Evolutionary conservation across 495 filamentous ascomycete species (phyloP).

Genomic region (Jackrogersella multiformis): DNA sequence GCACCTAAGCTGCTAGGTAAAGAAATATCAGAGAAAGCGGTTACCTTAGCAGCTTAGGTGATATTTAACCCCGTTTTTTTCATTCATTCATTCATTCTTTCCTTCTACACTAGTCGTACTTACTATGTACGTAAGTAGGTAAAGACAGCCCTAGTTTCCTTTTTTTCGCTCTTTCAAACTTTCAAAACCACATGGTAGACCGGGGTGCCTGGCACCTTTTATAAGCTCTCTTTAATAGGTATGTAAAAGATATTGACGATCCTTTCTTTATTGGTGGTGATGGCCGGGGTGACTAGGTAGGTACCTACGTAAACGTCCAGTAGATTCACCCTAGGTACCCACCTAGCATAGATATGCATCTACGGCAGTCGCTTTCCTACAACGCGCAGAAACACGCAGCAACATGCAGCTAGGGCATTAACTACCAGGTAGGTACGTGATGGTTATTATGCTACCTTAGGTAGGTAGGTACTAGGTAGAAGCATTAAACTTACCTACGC

Average conservation of each 20-base stretch:
- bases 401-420: slow-evolving; percentile 5
- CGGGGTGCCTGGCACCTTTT: slow-evolving; percentile 3
- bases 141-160: too few species aligned
- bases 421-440: neutral
- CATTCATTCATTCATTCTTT: neutral
- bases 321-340: neutral
- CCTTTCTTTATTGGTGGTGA: neutral
- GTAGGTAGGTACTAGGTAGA: neutral
- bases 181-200: slow-evolving; percentile 10
- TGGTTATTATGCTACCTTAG: too few species aligned
- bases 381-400: neutral
- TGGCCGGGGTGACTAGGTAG: neutral
- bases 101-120: too few species aligned
- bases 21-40: slow-evolving; percentile 6
- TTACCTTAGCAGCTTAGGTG: neutral
- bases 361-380: slow-evolving; percentile 12
- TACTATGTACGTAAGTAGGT: too few species aligned
- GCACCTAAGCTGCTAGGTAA: too few species aligned
- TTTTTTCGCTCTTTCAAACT: neutral
- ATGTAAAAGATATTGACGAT: slow-evolving; percentile 10
- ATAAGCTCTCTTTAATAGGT: slow-evolving; percentile 11
- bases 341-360: neutral
- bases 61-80: slow-evolving; percentile 17
- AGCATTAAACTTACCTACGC: neutral
- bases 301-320: too few species aligned